Conservation (phyloP, 2,329 filamentous ascomycete species). For the Geosmithia putterillii region DNA sequence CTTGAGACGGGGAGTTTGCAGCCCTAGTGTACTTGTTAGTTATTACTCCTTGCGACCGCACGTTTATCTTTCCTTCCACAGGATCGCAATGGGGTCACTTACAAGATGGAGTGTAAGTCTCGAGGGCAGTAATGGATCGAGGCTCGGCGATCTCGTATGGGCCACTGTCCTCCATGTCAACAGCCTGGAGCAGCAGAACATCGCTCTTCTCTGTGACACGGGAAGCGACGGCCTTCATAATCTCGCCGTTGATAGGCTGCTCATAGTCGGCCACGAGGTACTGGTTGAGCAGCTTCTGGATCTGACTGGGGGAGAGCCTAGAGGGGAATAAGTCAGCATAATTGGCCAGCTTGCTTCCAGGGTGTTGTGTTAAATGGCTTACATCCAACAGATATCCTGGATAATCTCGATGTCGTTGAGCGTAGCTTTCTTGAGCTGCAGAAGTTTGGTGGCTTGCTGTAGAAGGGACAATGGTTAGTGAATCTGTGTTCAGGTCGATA, state of each 20-base stretch:
- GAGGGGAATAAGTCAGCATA: slow-evolving; percentile 4
- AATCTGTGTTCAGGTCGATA: background rate
- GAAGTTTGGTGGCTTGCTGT: slow-evolving; percentile 91
- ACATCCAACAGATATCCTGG: slow-evolving; percentile 99
- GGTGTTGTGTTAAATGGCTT: slow-evolving; percentile 31
- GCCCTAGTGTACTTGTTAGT: slow-evolving; percentile 44
- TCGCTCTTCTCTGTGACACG: slow-evolving; percentile 97
- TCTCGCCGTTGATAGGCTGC: slow-evolving; percentile 97
- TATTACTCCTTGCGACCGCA: slow-evolving; percentile 13
- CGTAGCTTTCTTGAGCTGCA: slow-evolving; percentile 97
- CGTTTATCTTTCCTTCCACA: no score
- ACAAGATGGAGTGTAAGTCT: slow-evolving; percentile 98
- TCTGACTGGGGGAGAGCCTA: slow-evolving; percentile 95
- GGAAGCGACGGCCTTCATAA: slow-evolving; percentile 98
- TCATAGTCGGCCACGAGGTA: slow-evolving; percentile 98
- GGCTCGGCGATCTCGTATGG: slow-evolving; percentile 98
- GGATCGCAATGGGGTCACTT: slow-evolving; percentile 22
- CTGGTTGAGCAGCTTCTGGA: slow-evolving; percentile 96
- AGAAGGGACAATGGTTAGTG: slow-evolving; percentile 11
- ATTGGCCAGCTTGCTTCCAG: background rate
- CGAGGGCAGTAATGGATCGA: slow-evolving; percentile 84
- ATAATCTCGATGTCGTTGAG: slow-evolving; percentile 99
- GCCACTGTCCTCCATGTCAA: slow-evolving; percentile 98
- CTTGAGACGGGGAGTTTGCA: slow-evolving; percentile 91
- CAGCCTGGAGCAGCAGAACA: slow-evolving; percentile 80